Evolutionary conservation across 177 flowering plant species (phyloP), one percentile per base, ranked within the genome.

Genomic region (Telopea speciosissima): DNA sequence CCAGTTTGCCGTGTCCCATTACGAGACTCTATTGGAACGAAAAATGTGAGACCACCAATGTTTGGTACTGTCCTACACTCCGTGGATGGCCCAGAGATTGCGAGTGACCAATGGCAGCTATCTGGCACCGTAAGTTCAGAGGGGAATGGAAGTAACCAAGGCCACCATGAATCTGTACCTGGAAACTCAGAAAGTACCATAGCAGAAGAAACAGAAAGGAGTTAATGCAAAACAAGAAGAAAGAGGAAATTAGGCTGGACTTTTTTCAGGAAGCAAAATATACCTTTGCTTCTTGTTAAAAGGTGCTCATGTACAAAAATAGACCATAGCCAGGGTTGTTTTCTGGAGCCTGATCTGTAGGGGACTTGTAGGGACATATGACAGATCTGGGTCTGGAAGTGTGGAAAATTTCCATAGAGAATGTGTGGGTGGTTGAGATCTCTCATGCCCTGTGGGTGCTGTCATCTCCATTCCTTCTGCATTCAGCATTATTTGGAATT

Each of bases 1-100:
- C 97, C 96, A 2, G 90, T 90, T 8, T 92, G 97, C 73, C 92
- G 97, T 23, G 79, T 87, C 24, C 83, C 93, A 26, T 65, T 92
- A 25, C 85, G 85, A 25, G 84, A 87, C 26, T 69, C 85, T 0
- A 64, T 67, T 10, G 85, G 79, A 72, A 62, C 71, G 33, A 83
- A 84, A 72, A 75, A 59, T 11, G 52, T 28, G 44, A 76, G 76
- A 24, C 62, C 77, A 56, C 78, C 80, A 19, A 70, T 70, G 40
- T 67, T 80, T 28, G 75, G 70, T 33, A 72, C 62, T 25, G 26
- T 67, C 13, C 28, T 62, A 10, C 82, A 77, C 63, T 67, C 84
- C 19, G 28, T 79, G 36, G 82, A 80, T 66, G 67, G 66, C 62
- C 74, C 83, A 33, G 85, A 82, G 72, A 72, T 71, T 8, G 31